phyloP scores from a whole-genome alignment of 768 basidiomycete species.

The Boletales sp. region DNA sequence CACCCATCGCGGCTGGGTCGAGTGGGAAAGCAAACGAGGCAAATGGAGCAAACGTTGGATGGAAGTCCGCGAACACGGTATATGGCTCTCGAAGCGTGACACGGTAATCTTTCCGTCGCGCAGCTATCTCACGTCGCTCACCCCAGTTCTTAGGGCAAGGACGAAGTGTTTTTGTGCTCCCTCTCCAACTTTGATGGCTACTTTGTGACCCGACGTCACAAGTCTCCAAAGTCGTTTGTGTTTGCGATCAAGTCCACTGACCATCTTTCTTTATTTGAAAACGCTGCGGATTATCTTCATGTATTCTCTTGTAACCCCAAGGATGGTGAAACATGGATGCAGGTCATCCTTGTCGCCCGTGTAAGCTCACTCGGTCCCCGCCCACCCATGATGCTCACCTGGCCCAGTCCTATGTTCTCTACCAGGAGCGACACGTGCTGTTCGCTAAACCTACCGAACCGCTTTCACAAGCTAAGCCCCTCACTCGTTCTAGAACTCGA shows the following conservation, averaged over 20 bases:
- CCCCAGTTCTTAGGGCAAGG: constrained; percentile 61
- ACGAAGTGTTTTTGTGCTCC: constrained; percentile 77
- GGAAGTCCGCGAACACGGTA: constrained; percentile 76
- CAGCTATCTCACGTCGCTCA: constrained; percentile 1
- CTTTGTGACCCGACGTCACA: constrained; percentile 67
- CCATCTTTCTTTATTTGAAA: constrained; percentile 82
- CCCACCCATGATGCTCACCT: constrained; percentile 9
- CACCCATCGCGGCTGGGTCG: constrained; percentile 60
- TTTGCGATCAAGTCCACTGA: constrained; percentile 91
- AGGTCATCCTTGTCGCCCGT: constrained; percentile 76
- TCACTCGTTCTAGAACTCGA: constrained; percentile 37
- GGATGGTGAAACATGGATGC: constrained; percentile 76
- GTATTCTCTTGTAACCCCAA: constrained; percentile 74
- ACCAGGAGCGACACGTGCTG: constrained; percentile 69
- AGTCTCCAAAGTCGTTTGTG: constrained; percentile 79
- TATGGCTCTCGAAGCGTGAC: constrained; percentile 89
- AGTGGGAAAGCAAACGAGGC: constrained; percentile 87
- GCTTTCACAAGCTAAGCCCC: constrained; percentile 28
- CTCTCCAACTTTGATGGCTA: constrained; percentile 90
- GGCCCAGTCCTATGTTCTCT: constrained; percentile 72
- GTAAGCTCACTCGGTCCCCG: constrained; percentile 40
- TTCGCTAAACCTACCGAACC: constrained; percentile 33
- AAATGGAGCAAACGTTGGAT: constrained; percentile 96
- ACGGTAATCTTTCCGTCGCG: constrained; percentile 47
- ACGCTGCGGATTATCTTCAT: constrained; percentile 84